Conservation (phyloP, 2,329 filamentous ascomycete genomes). For the Ascochyta fabae region DNA sequence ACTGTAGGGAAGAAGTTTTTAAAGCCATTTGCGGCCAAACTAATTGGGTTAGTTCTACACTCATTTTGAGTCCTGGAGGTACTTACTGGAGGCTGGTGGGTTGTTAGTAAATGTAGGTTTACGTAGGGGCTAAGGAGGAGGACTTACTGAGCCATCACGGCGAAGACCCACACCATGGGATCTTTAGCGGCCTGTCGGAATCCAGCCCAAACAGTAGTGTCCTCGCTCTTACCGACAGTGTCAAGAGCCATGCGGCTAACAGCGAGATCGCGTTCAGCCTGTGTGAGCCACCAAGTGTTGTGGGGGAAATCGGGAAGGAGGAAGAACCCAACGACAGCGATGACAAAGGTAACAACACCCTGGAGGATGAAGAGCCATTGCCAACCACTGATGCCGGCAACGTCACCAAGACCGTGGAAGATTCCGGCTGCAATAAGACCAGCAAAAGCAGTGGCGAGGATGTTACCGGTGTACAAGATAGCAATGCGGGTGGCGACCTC, state of each 20-base stretch:
- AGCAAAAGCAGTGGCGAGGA: slow-evolving; percentile 75
- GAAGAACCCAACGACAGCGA: slow-evolving; percentile 64
- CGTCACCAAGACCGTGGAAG: slow-evolving; percentile 67
- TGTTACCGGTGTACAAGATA: slow-evolving; percentile 70
- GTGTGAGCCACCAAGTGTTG: slow-evolving; percentile 49
- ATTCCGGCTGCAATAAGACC: slow-evolving; percentile 68
- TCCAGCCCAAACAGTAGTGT: slow-evolving; percentile 48
- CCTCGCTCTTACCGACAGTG: slow-evolving; percentile 50
- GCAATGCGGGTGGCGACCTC: slow-evolving; percentile 71
- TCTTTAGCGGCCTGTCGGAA: slow-evolving; percentile 50
- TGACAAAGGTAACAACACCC: slow-evolving; percentile 67
- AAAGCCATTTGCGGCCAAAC: slow-evolving; percentile 48
- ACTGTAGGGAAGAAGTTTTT: slow-evolving; percentile 68
- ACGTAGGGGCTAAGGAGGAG: too few species aligned
- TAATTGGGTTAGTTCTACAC: slow-evolving; percentile 5
- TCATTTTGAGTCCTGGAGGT: too few species aligned
- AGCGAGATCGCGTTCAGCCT: slow-evolving; percentile 49
- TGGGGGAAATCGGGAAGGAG: slow-evolving; percentile 72
- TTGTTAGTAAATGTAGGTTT: too few species aligned
- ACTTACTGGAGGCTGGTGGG: too few species aligned
- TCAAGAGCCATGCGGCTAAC: slow-evolving; percentile 48
- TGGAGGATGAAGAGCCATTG: slow-evolving; percentile 75
- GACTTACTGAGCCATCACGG: slow-evolving; percentile 40
- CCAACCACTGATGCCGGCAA: slow-evolving; percentile 65
- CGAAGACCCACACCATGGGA: slow-evolving; percentile 50